Conservation (phyloP, 805 yeast species). For the Wickerhamiella azyma region DNA sequence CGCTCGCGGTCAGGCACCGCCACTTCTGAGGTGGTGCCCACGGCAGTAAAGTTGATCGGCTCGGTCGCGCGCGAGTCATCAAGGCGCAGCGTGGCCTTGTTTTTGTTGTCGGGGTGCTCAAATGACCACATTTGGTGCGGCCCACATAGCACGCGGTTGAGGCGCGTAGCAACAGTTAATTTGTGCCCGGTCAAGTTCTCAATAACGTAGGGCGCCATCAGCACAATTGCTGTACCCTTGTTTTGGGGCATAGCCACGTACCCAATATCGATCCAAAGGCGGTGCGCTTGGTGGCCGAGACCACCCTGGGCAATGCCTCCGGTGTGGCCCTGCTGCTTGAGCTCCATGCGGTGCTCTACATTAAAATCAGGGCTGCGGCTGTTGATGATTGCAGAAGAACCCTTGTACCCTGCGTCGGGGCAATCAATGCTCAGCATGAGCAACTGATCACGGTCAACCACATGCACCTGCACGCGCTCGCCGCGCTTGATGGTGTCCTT, state of each 20-base stretch:
- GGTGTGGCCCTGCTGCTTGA: constrained; percentile 19
- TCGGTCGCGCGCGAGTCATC: constrained; percentile 60
- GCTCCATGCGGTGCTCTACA: constrained; percentile 38
- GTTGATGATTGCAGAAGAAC: constrained; percentile 60
- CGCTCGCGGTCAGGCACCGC: constrained; percentile 26
- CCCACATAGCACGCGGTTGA: constrained; percentile 37
- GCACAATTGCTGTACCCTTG: constrained; percentile 19
- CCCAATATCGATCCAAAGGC: constrained; percentile 46
- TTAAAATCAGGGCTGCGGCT: constrained; percentile 36
- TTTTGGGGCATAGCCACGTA: constrained; percentile 32
- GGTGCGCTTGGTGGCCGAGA: constrained; percentile 49
- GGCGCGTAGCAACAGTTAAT: constrained; percentile 40
- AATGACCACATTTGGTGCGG: constrained; percentile 59
- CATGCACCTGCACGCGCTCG: constrained; percentile 59
- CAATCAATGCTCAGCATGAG: constrained; percentile 51
- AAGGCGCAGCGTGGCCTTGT: constrained; percentile 52
- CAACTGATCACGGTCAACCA: constrained; percentile 58
- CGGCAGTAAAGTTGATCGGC: constrained; percentile 73
- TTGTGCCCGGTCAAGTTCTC: constrained; percentile 67
- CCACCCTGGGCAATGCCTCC: too few species aligned
- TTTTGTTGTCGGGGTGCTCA: constrained; percentile 43
- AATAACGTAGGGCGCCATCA: constrained; percentile 77
- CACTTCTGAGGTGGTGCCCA: constrained; percentile 65
- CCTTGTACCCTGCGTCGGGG: constrained; percentile 42
- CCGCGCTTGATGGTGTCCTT: constrained; percentile 50